These are phyloP conservation scores for Mangifera indica DNA, from an alignment of 345 rosid species.

Conservation along the genomic window DNA sequence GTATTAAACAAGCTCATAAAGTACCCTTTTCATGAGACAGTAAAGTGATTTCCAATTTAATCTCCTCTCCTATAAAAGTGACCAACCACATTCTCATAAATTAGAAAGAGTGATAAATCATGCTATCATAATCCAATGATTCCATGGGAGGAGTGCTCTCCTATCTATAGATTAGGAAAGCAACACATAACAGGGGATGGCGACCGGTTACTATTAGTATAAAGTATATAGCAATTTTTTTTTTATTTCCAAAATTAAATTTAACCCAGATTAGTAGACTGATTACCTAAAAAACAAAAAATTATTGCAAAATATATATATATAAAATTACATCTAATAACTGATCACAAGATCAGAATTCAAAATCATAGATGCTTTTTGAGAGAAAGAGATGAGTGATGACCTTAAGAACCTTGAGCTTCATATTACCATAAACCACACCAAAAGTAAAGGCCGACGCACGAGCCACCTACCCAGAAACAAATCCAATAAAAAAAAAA, in stretches of 20 bases:
- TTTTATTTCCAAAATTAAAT: not conserved
- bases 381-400: not conserved
- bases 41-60: not conserved
- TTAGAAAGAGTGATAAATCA: not conserved
- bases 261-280: not conserved
- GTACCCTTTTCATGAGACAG: not conserved
- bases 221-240: not conserved
- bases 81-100: not conserved
- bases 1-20: not conserved
- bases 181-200: too few species aligned
- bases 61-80: not conserved
- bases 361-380: conserved; percentile 1
- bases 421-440: conserved; percentile 57
- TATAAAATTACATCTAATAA: not conserved
- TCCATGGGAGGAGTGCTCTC: not conserved
- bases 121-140: not conserved
- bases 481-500: not conserved
- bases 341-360: not conserved
- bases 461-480: conserved; percentile 55
- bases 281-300: not conserved
- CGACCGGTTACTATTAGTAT: not conserved
- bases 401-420: conserved; percentile 74
- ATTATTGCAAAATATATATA: not conserved
- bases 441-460: conserved; percentile 67
- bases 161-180: too few species aligned